Evolutionary conservation across 129 eudicot species (phyloP), one percentile per base, ranked within the genome.

Genomic region (Centella asiatica): DNA sequence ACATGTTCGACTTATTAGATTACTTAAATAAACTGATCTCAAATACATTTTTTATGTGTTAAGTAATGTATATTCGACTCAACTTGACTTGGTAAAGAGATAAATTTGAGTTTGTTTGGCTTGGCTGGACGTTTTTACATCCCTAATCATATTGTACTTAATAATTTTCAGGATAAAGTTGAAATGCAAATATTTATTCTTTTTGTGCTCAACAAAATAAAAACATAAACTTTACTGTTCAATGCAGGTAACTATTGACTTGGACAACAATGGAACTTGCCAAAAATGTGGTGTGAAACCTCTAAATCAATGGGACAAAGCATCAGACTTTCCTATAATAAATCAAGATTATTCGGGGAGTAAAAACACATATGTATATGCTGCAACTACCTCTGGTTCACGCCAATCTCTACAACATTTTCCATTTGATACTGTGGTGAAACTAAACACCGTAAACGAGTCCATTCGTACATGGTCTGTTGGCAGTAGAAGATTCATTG

Each of bases 351-450:
- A 72, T 19, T 72, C 81, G 5, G 96, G 94, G 29, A 46, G 67
- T 9, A 74, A 71, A 70, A 85, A 92, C 67, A 67, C n/a, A 2
- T 84, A 74, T 60, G 72, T 80, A 4, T 87, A 92, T 23, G 94
- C 95, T 5, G 90, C 90, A 3, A 78, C 98, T 48, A 68, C 95
- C 44, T 87, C 85, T 18, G 96, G 98, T 23, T 61, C 64, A 13
- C 85, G 87, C 10, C 80, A 45, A 24, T 82, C 80, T 15, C 61
- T 92, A 29, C 95, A 87, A 14, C 72, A 87, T 69, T 92, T 92
- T 64, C 96, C 96, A 0, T 92, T 92, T 62, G 96, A 92, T 57
- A 87, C 90, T 0, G 85, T 92, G 8, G 79, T 92, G 45, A 92
- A 87, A 74, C 27, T 84, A 17, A 67, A 92, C 74, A 84, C 73